Base-by-base conservation (phyloP, 208 protist species). In the Herpetomonas muscarum region DNA sequence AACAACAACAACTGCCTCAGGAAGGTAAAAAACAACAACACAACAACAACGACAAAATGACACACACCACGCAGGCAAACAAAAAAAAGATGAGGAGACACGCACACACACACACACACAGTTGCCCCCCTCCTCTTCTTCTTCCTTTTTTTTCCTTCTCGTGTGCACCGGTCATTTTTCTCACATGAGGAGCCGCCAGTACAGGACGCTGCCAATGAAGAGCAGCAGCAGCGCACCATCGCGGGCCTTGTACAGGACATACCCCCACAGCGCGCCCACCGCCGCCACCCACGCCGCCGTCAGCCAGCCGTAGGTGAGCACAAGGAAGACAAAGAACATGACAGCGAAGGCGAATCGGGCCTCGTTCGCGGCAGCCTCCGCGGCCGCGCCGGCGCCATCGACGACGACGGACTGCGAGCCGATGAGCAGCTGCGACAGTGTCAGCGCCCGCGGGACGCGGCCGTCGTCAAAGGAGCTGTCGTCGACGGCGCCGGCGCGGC, bases 321-420 rank as follows among this genome's bases (percentile, higher is more conserved):
- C 34, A 13, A 70, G 54, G 1, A 54, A 25, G 7, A 76, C 64
- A 67, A 87, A 84, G 17, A 69, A 45, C 42, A 75, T 70, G 25
- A 67, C 44, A 1, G 76, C 64, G 37, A 81, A 55, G 32, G 64
- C 76, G 0, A 74, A 52, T 30, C 71, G 70, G 7, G 79, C 67
- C 21, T 66, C 41, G 41, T 22, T 24, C 15, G 59, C 28, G 45
- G 51, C 61, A 55, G 63, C 10, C 61, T 56, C 42, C 55, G 58
- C 9, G 55, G 26, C 15, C 63, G 50, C 2, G 61, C 60, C 15
- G 30, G 55, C 2, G 53, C 48, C 25, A 34, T 29, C 47, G 3
- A 6, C 41, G 15, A 19, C 41, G 19, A 53, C 48, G 12, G 21
- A 30, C 4, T 19, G 13, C 12, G 48, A 36, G 22, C 48, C 29